Evolutionary conservation across 2,329 filamentous ascomycete genomes (phyloP).

Genomic region (Sporothrix pseudoabietina): DNA sequence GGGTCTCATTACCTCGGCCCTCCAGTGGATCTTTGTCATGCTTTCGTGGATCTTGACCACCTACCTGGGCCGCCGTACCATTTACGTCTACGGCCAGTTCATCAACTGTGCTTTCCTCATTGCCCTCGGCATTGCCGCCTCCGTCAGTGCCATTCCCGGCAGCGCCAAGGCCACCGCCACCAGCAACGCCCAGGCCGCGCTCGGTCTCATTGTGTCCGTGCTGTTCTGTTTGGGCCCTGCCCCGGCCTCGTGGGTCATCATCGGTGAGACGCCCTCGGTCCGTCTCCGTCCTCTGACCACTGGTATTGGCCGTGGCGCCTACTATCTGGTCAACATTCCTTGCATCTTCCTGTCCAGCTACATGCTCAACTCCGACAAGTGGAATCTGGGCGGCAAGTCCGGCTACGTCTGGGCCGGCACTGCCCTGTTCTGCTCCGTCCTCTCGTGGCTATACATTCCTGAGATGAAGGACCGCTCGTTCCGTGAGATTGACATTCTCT

Average conservation of each 20-base stretch:
- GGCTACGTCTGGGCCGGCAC: slow-evolving; percentile 64
- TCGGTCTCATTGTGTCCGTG: slow-evolving; percentile 43
- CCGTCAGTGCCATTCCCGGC: slow-evolving; percentile 43
- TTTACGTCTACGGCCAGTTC: slow-evolving; percentile 34
- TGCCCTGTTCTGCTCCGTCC: slow-evolving; percentile 55
- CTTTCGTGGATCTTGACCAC: slow-evolving; percentile 67
- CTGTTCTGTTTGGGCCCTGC: slow-evolving; percentile 63
- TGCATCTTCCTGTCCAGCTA: slow-evolving; percentile 40
- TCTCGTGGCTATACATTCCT: slow-evolving; percentile 54
- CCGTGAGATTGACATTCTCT: slow-evolving; percentile 64
- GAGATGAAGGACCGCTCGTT: slow-evolving; percentile 62
- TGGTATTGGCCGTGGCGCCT: slow-evolving; percentile 39
- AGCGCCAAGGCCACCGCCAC: background rate
- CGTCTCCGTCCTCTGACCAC: slow-evolving; percentile 42
- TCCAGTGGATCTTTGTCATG: slow-evolving; percentile 65
- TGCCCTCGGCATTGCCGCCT: slow-evolving; percentile 41
- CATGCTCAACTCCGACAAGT: slow-evolving; percentile 45
- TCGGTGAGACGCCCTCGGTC: slow-evolving; percentile 46
- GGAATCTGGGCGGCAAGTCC: slow-evolving; percentile 55
- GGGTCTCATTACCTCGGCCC: slow-evolving; percentile 65
- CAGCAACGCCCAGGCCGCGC: slow-evolving; percentile 38
- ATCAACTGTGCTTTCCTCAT: slow-evolving; percentile 34
- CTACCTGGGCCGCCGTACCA: slow-evolving; percentile 33
- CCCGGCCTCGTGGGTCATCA: slow-evolving; percentile 42
- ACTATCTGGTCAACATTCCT: slow-evolving; percentile 40